These are phyloP conservation scores for Eucalyptus tenuipes DNA, from an alignment of 345 rosid genomes.

Conservation along the genomic window DNA sequence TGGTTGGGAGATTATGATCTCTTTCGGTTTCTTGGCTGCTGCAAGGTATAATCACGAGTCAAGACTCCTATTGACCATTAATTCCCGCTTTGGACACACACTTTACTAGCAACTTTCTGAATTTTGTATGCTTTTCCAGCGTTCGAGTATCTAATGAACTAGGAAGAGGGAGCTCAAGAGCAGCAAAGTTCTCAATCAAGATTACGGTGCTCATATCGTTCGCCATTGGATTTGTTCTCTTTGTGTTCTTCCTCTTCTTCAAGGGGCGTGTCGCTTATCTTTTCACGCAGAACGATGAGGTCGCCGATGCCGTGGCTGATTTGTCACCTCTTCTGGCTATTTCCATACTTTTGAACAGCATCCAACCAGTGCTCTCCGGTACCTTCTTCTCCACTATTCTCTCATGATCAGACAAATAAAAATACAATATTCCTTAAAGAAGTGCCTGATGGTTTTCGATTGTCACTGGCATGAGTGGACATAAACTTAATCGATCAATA, in stretches of 20 bases:
- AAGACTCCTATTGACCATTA: neutral
- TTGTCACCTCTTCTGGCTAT: conserved; percentile 59
- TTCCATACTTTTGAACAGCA: neutral
- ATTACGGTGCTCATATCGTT: conserved; percentile 32
- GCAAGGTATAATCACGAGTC: conserved; percentile 26
- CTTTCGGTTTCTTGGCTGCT: conserved; percentile 69
- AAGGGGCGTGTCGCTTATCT: conserved; percentile 48
- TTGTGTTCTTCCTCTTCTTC: conserved; percentile 31
- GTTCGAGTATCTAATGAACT: conserved; percentile 87
- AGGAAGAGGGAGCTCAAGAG: conserved; percentile 40
- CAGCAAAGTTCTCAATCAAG: conserved; percentile 41
- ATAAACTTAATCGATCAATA: neutral
- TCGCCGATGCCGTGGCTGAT: conserved; percentile 42
- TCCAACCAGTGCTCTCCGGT: conserved; percentile 88
- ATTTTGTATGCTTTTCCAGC: conserved; percentile 6
- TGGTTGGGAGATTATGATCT: conserved; percentile 78
- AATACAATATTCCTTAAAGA: neutral
- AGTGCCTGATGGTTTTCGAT: neutral
- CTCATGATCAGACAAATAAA: neutral
- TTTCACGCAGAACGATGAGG: conserved; percentile 38
- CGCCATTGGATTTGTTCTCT: conserved; percentile 33
- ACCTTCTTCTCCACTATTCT: neutral
- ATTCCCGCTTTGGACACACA: neutral
- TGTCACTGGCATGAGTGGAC: neutral
- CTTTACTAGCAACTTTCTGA: neutral